phyloP scores from a whole-genome alignment of 306 rosid species.

The Parietaria judaica region DNA sequence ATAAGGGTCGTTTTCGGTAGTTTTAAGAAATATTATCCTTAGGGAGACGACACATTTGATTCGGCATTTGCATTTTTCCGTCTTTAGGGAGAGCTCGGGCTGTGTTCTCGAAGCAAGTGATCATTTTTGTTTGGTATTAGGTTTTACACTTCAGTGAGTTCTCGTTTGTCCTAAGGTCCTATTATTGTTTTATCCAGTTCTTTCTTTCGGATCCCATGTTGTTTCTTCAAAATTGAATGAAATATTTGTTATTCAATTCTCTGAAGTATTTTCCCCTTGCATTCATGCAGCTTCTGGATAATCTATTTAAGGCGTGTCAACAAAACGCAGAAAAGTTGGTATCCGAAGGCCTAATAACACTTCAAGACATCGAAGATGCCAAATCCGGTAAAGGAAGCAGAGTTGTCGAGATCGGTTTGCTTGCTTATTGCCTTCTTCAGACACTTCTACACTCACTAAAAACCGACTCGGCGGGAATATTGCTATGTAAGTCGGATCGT shows the following conservation, averaged over 20 bases:
- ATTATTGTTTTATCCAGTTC: no score
- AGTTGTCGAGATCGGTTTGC: slow-evolving; percentile 72
- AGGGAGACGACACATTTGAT: no score
- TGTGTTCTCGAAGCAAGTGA: no score
- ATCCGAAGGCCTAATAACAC: slow-evolving; percentile 63
- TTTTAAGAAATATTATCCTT: no score
- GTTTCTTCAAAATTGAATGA: not conserved
- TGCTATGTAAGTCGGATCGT: slow-evolving; percentile 43
- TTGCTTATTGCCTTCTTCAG: slow-evolving; percentile 73
- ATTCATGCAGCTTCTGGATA: slow-evolving; percentile 56
- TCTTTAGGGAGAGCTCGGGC: no score
- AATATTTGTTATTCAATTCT: no score
- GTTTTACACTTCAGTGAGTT: no score
- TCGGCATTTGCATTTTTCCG: no score
- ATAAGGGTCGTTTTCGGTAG: no score
- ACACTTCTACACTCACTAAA: slow-evolving; percentile 72
- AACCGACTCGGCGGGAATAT: slow-evolving; percentile 48
- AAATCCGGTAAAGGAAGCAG: slow-evolving; percentile 57
- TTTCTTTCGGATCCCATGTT: no score
- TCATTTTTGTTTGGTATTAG: no score
- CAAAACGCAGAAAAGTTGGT: slow-evolving; percentile 52
- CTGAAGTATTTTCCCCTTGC: slow-evolving; percentile 8
- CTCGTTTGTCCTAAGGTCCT: no score
- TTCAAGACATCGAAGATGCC: slow-evolving; percentile 63
- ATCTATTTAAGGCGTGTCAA: slow-evolving; percentile 52